phyloP scores from a whole-genome alignment of 23 red algal genomes.

The Cyanidiococcus yangmingshanensis region DNA sequence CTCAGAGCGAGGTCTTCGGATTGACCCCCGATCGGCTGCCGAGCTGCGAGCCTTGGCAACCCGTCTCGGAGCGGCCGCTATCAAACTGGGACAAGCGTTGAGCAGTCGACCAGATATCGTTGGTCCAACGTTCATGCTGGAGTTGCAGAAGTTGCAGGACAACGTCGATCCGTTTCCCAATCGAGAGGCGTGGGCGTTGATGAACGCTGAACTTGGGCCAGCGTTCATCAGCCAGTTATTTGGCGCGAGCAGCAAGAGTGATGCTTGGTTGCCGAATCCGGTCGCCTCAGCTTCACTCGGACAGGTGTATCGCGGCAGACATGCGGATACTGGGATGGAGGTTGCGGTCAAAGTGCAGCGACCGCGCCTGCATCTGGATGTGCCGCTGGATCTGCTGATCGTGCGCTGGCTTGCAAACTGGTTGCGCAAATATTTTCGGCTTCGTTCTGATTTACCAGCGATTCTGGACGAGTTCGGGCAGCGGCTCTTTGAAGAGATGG shows the following conservation, averaged over 20 bases:
- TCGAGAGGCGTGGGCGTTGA: conserved; percentile 35
- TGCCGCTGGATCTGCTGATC: conserved; percentile 76
- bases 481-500: conserved; percentile 78
- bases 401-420: conserved; percentile 39
- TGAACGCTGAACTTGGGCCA: conserved; percentile 43
- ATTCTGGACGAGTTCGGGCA: conserved; percentile 92
- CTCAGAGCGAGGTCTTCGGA: background rate
- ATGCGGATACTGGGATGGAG: conserved; percentile 30
- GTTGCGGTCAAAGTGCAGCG: conserved; percentile 94
- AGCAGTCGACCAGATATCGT: conserved; percentile 78
- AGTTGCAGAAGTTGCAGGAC: conserved; percentile 69
- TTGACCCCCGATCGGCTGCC: conserved; percentile 24
- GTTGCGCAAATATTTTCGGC: conserved; percentile 34
- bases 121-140: conserved; percentile 45
- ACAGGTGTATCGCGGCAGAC: conserved; percentile 51
- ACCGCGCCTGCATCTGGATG: conserved; percentile 50
- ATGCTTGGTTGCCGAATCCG: conserved; percentile 18
- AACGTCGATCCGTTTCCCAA: conserved; percentile 63
- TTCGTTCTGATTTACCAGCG: conserved; percentile 74
- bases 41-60: conserved; percentile 44
- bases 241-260: background rate
- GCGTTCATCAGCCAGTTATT: conserved; percentile 33
- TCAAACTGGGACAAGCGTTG: conserved; percentile 77
- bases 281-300: conserved; percentile 69
- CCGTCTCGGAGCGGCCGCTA: conserved; percentile 41